phyloP scores from a whole-genome alignment of 176 grass and related monocot species.

The sorghum (Sorghum bicolor) region DNA sequence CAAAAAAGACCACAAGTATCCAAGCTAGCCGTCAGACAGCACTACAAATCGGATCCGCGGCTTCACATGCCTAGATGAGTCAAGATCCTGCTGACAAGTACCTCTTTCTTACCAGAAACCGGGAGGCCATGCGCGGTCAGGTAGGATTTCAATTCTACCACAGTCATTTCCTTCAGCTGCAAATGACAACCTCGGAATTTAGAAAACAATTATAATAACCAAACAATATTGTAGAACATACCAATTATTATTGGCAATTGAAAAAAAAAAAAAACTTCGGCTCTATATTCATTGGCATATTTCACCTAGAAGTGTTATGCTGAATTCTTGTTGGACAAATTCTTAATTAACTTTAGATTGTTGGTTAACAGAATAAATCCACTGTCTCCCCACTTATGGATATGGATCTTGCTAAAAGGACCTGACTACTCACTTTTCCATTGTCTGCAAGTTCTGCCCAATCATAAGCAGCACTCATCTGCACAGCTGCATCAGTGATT shows the following conservation, averaged over 20 bases:
- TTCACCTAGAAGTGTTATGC: not conserved
- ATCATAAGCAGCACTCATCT: conserved; percentile 57
- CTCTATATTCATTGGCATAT: not conserved
- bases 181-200: conserved; percentile 14
- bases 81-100: conserved; percentile 73
- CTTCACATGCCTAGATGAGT: conserved; percentile 83
- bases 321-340: not conserved
- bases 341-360: not conserved
- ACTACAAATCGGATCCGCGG: not conserved
- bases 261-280: not conserved
- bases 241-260: not conserved
- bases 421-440: conserved; percentile 58
- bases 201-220: not conserved
- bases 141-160: conserved; percentile 75
- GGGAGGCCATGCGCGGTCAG: conserved; percentile 61
- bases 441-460: conserved; percentile 85
- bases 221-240: not conserved
- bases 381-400: not conserved
- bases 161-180: conserved; percentile 82
- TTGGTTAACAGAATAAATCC: not conserved
- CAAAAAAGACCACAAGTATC: no score
- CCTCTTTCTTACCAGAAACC: conserved; percentile 84
- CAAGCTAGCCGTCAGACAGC: not conserved
- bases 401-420: not conserved
- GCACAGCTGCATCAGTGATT: conserved; percentile 48